Evolutionary conservation across 1,139 yeast species (phyloP).

Genomic region (Debaryomyces sp.): DNA sequence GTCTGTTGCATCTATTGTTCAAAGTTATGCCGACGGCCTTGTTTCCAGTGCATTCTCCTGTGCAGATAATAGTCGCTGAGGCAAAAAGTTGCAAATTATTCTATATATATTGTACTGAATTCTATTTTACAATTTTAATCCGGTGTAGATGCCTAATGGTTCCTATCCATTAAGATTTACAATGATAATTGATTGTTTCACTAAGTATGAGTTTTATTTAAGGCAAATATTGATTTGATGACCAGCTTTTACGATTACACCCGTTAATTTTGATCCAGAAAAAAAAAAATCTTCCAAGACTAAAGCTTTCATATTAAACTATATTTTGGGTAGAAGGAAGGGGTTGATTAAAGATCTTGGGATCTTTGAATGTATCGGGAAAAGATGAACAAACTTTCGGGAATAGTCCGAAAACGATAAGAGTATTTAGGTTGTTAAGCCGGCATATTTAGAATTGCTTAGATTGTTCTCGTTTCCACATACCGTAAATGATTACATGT

Average conservation of each 20-base stretch:
- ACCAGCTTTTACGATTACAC: not conserved
- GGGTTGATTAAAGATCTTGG: not conserved
- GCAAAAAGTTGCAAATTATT: not conserved
- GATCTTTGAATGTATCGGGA: not conserved
- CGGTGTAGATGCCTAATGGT: not conserved
- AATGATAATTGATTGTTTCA: not conserved
- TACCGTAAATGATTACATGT: not conserved
- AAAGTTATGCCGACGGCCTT: conserved; percentile 10
- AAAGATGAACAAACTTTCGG: not conserved
- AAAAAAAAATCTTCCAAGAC: not conserved
- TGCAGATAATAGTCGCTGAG: conserved; percentile 12
- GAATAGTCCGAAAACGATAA: not conserved
- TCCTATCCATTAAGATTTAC: not conserved
- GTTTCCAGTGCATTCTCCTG: conserved; percentile 14
- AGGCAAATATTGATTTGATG: not conserved
- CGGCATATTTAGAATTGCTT: not conserved
- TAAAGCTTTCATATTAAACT: not conserved
- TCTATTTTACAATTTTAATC: not conserved
- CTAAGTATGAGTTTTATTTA: not conserved
- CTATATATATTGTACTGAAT: not conserved
- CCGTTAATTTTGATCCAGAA: not conserved
- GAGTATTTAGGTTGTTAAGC: no score
- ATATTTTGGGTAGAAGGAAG: not conserved
- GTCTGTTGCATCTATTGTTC: conserved; percentile 11
- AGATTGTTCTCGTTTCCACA: not conserved